Evolutionary conservation across 768 basidiomycete species (phyloP), one percentile per base, ranked within the genome.

Genomic region (Macrolepiota dolichaula): DNA sequence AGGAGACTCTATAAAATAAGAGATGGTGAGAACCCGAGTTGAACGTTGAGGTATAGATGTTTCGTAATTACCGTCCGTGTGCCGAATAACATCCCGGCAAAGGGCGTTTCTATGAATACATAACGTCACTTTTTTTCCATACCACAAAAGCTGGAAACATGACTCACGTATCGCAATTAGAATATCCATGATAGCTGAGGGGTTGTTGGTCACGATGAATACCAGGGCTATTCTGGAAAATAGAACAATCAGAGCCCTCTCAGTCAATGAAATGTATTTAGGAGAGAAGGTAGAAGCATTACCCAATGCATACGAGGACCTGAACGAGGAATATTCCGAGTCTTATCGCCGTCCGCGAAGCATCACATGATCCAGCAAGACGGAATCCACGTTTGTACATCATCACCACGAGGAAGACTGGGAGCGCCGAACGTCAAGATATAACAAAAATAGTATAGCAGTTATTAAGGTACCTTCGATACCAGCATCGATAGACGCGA

Each of bases 91-190:
- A 54, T 25, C 19, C 40, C 51, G 7, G 38, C 51, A 35, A 60
- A 53, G 13, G 51, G 38, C 4, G 51, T 6, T 46, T 52, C 59
- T 60, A 5, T 27, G 17, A 51, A 59, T 11, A n/a, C 11, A 25
- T 22, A 42, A 19, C n/a, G 13, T n/a, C n/a, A 13, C n/a, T n/a
- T n/a, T n/a, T n/a, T 2, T 3, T 13, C 2, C 13, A 42, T n/a
- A 12, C 13, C 24, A 6, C 3, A 4, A 32, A 12, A 32, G 5
- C 6, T 9, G 15, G 35, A 38, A 54, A 3, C 24, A 1, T 44
- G 24, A 52, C 59, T 60, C 59, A 60, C 59, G 59, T 22, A 46
- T 35, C 13, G 59, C 51, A 22, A 60, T 60, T 13, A 60, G 17
- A n/a, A 60, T 53, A 37, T 60, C 59, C 5, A 46, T 12, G 1